A percentile compares a stretch with the other conserved stretches of the same genome.
Conservation (phyloP, 2,329 filamentous ascomycete species). For the Lasiodiplodia sp. region DNA sequence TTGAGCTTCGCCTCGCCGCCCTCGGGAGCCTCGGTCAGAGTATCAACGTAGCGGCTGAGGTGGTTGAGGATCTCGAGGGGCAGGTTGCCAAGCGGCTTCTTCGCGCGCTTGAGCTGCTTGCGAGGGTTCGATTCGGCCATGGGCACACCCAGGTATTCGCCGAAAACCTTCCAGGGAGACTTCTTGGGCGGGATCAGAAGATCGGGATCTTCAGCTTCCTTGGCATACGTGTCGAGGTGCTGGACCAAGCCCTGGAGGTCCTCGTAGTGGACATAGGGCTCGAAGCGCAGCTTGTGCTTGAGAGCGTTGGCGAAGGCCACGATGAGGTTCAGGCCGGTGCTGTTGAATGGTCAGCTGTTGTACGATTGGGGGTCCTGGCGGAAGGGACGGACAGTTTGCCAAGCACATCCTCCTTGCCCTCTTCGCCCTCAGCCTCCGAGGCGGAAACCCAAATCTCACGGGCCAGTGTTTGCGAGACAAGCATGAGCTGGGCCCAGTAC, state of each 20-base stretch:
- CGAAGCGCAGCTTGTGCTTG: conserved; percentile 84
- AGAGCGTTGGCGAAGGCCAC: conserved; percentile 78
- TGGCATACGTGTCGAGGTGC: conserved; percentile 79
- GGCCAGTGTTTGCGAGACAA: conserved; percentile 64
- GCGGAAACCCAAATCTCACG: conserved; percentile 85
- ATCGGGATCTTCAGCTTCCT: conserved; percentile 58
- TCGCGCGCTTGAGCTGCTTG: conserved; percentile 76
- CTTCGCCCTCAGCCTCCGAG: conserved; percentile 63
- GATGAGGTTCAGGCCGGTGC: conserved; percentile 76
- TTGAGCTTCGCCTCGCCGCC: conserved; percentile 59
- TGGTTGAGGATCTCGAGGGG: conserved; percentile 82
- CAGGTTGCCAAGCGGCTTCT: conserved; percentile 79
- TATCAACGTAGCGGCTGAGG: conserved; percentile 71
- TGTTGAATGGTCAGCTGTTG: conserved; percentile 35
- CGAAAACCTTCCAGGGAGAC: conserved; percentile 67
- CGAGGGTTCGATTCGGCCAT: conserved; percentile 81
- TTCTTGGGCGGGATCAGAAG: conserved; percentile 43
- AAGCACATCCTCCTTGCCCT: conserved; percentile 71
- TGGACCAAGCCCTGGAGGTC: conserved; percentile 74
- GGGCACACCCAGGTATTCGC: conserved; percentile 77
- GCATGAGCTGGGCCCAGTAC: conserved; percentile 66
- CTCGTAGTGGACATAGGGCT: conserved; percentile 79
- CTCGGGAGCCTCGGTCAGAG: conserved; percentile 54
- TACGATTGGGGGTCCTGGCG: neutral
- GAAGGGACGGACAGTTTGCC: conserved; percentile 63